These are phyloP conservation scores for Juncus inflexus DNA, from an alignment of 176 grass and related monocot genomes.

Conservation along the genomic window DNA sequence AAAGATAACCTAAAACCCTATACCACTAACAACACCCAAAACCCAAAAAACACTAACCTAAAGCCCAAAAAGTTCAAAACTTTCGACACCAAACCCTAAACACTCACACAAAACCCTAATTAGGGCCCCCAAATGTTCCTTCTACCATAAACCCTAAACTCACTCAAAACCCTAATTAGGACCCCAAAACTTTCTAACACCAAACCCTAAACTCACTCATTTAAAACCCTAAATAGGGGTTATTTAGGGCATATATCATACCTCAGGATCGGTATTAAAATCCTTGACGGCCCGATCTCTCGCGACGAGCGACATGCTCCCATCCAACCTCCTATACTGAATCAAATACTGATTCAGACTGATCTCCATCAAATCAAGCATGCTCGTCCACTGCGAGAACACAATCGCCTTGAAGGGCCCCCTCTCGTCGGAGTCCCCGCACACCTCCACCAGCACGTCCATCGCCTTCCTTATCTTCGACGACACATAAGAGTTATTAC, in stretches of 20 bases:
- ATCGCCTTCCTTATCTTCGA: constrained; percentile 75
- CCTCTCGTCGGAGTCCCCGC: constrained; percentile 32
- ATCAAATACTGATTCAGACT: constrained; percentile 71
- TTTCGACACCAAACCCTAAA: background rate
- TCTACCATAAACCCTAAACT: background rate
- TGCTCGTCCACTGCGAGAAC: constrained; percentile 99
- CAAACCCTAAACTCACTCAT: no score
- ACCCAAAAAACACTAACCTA: no score
- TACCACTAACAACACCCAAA: no score
- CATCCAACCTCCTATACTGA: constrained; percentile 95
- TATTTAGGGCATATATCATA: constrained; percentile 14
- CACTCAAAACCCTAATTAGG: no score
- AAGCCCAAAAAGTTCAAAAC: background rate
- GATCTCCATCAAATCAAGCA: constrained; percentile 86
- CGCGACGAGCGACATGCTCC: constrained; percentile 79
- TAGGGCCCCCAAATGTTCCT: background rate
- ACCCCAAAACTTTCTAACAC: no score
- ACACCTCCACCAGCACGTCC: constrained; percentile 57
- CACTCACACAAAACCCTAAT: no score
- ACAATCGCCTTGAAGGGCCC: constrained; percentile 86
- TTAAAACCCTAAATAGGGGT: no score
- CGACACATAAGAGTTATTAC: constrained; percentile 69
- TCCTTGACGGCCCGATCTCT: constrained; percentile 86
- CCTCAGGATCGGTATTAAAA: constrained; percentile 97
- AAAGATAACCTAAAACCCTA: no score